phyloP scores from a whole-genome alignment of 1,139 yeast genomes.

The Taphrina wiesneri region DNA sequence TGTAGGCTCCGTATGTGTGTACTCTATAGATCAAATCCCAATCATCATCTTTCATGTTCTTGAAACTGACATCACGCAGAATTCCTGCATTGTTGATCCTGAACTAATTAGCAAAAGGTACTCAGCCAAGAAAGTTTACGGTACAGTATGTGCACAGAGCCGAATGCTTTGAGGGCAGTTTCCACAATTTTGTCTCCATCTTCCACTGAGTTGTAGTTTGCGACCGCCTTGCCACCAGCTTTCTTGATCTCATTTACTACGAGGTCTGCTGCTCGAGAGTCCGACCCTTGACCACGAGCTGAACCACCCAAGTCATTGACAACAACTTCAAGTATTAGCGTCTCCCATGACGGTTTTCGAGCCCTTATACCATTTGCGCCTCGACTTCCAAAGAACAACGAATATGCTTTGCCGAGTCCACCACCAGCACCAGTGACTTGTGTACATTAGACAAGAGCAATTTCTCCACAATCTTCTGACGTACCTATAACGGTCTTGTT shows the following conservation, averaged over 20 bases:
- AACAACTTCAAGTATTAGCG: constrained; percentile 51
- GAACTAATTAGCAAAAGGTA: neutral
- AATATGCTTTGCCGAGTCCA: constrained; percentile 88
- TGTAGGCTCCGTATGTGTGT: constrained; percentile 85
- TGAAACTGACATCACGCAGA: constrained; percentile 63
- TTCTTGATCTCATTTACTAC: constrained; percentile 81
- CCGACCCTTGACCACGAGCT: constrained; percentile 58
- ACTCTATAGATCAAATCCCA: constrained; percentile 80
- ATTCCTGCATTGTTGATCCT: constrained; percentile 90
- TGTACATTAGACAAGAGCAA: constrained; percentile 57
- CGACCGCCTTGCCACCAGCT: constrained; percentile 83
- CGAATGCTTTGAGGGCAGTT: constrained; percentile 83
- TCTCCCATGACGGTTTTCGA: neutral
- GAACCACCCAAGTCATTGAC: constrained; percentile 90
- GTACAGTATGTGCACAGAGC: constrained; percentile 75
- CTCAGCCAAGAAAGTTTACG: neutral
- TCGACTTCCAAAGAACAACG: constrained; percentile 79
- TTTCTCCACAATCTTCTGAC: constrained; percentile 3
- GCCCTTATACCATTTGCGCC: constrained; percentile 62
- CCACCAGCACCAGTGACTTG: constrained; percentile 97
- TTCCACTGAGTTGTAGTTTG: constrained; percentile 91
- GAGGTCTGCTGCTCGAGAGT: constrained; percentile 68
- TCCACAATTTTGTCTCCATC: constrained; percentile 80
- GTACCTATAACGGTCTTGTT: constrained; percentile 40
- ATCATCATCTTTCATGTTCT: constrained; percentile 79